Evolutionary conservation across 306 rosid species (phyloP).

Genomic region (Castanea crenata): DNA sequence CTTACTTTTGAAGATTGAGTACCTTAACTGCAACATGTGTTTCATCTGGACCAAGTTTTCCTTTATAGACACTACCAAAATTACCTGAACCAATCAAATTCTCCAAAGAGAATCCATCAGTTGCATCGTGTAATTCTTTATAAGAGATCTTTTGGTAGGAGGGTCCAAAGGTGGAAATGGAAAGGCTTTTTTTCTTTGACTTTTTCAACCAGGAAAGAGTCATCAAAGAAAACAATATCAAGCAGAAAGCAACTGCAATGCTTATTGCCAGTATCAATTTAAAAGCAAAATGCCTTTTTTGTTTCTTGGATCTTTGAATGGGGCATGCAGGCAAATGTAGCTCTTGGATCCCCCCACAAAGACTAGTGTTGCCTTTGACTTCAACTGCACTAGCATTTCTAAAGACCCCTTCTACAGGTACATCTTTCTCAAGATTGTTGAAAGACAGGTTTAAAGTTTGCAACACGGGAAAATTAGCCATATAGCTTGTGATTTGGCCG

Average conservation of each 20-base stretch:
- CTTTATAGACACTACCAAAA: constrained; percentile 34
- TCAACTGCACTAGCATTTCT: background rate
- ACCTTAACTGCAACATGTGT: constrained; percentile 25
- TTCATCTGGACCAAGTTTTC: constrained; percentile 2
- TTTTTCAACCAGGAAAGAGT: background rate
- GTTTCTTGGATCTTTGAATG: background rate
- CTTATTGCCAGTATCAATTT: background rate
- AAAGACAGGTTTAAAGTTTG: background rate
- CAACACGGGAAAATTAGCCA: background rate
- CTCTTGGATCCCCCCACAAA: constrained; percentile 1
- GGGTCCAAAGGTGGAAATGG: background rate
- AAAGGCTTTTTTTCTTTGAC: background rate
- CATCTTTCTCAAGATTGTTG: background rate
- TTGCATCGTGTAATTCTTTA: constrained; percentile 21
- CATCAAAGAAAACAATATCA: background rate
- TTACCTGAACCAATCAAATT: constrained; percentile 35
- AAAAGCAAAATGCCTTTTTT: background rate
- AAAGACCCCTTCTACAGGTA: background rate
- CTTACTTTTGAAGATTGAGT: constrained; percentile 12
- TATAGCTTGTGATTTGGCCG: background rate
- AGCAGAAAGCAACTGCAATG: background rate
- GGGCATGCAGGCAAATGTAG: background rate
- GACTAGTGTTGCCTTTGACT: background rate
- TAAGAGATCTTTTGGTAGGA: constrained; percentile 19
- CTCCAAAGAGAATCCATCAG: constrained; percentile 6